These are phyloP conservation scores for Agaricus subrufescens DNA, from an alignment of 768 basidiomycete genomes.

Conservation along the genomic window DNA sequence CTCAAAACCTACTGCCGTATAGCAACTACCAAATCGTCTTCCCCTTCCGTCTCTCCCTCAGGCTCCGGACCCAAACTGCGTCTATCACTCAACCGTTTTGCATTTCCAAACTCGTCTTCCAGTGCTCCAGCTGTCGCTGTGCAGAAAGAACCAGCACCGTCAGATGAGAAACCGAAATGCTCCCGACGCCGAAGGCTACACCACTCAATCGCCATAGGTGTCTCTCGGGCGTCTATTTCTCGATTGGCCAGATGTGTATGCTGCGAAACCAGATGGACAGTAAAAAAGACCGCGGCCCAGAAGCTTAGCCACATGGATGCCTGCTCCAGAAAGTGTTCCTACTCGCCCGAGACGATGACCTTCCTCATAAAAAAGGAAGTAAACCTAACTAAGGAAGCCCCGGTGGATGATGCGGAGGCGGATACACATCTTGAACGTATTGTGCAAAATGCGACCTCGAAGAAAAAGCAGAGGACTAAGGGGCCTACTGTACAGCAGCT, in stretches of 20 bases:
- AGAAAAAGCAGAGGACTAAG: constrained; percentile 35
- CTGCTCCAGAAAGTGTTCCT: constrained; percentile 59
- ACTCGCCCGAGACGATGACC: constrained; percentile 51
- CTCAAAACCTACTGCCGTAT: background rate
- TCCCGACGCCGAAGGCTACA: background rate
- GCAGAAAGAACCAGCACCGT: background rate
- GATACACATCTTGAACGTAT: constrained; percentile 52
- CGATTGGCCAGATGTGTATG: constrained; percentile 46
- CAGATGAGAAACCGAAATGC: background rate
- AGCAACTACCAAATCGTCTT: background rate
- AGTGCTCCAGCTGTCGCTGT: background rate
- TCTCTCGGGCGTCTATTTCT: background rate
- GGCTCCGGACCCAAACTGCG: background rate
- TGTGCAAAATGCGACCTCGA: constrained; percentile 40
- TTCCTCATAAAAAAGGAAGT: constrained; percentile 49
- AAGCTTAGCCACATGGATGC: constrained; percentile 64
- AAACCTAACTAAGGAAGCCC: constrained; percentile 16
- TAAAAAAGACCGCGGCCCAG: constrained; percentile 54
- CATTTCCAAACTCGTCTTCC: background rate
- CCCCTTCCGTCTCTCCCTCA: background rate
- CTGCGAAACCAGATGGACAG: constrained; percentile 67
- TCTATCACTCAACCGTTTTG: background rate
- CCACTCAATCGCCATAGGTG: background rate
- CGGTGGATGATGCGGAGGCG: constrained; percentile 10
- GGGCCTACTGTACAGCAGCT: constrained; percentile 37